Base-by-base conservation (phyloP, 805 yeast genomes). In the Wickerhamiella musiphila region DNA sequence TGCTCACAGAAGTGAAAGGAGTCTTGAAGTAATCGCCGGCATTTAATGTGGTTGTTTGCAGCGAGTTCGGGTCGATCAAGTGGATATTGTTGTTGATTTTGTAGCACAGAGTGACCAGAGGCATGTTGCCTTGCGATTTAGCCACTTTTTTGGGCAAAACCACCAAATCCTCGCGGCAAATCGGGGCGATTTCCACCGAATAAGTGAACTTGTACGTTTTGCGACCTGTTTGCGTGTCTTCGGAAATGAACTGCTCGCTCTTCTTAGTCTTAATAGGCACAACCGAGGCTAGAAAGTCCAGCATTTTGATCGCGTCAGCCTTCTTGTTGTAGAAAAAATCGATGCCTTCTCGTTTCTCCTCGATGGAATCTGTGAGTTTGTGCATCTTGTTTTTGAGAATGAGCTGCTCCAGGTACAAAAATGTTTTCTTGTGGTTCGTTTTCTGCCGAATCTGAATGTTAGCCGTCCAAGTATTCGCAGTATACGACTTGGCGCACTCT, bases 381-480 rank as follows among this genome's bases (percentile, higher is more conserved):
- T 90, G 96, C 4, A 95, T 95, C 49, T 76, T 78, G 54, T 82
- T 92, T 53, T 67, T 83, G 57, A 90, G 66, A 47, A 90, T 90
- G 55, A 92, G 66, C 60, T 90, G 99, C 61, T 90, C 99, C 47
- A 90, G 68, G 51, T 81, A 90, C 54, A 86, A 68, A 55, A 90
- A 86, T 6, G 99, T 90, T 66, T 94, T 76, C 61, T 90, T 90
- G 57, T 90, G 98, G 12, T 81, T 71, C 23, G 90, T 98, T 54
- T 92, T 90, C 58, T 90, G 99, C 61, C 99, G 76, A 47, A 92
- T 78, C 61, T 90, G 99, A 23, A 92, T 93, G 18, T 86, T 72
- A 20, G 99, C 95, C 57, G 90, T 77, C 98, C 98, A 90, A 4
- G 96, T 92, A 56, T 90, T 82, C 18, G 92, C 78, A 20, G 99